Base-by-base conservation (phyloP, 345 rosid species). In the Eutrema yunnanense region DNA sequence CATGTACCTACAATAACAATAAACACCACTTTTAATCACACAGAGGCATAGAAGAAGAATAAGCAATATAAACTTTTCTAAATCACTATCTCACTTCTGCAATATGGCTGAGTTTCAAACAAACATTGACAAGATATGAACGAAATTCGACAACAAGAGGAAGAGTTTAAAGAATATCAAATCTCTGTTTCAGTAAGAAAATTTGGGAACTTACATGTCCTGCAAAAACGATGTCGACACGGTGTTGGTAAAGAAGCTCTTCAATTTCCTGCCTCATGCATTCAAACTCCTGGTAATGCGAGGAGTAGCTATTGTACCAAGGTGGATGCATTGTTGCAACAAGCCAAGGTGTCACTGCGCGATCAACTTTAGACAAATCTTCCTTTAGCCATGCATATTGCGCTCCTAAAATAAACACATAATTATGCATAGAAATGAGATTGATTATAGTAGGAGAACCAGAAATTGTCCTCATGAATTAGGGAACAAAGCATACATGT, bases 251-350 rank as follows among this genome's bases (percentile, higher is more conserved):
- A 12, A 93, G 84, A 64, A 90, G 90, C 67, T 69, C 80, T 80
- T 93, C 98, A 92, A 93, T 90, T 78, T 83, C 87, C 76, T 81
- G 90, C 78, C 98, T 85, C 98, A 90, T 93, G 79, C 98, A 92
- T 81, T 92, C 98, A 68, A 86, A 89, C 75, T 90, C 98, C 62
- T 89, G 92, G 80, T 88, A 92, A 62, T 92, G 98, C 1, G 98
- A 86, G 48, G 86, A 73, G 57, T 88, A 90, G 79, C 90, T 88
- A 67, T 84, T 88, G 66, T 87, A 92, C 93, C 97, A 92, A 13
- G 97, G 97, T 10, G 96, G 79, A 82, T 93, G 97, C 97, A 87
- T 85, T 12, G 86, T 85, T 50, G 92, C 96, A 50, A 87, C 90
- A 43, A 92, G 71, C 98, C 98, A 92, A 8, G 96, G 97, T 36